phyloP scores from a whole-genome alignment of 139 green algal species.

The Chlamydomonas schloesseri region DNA sequence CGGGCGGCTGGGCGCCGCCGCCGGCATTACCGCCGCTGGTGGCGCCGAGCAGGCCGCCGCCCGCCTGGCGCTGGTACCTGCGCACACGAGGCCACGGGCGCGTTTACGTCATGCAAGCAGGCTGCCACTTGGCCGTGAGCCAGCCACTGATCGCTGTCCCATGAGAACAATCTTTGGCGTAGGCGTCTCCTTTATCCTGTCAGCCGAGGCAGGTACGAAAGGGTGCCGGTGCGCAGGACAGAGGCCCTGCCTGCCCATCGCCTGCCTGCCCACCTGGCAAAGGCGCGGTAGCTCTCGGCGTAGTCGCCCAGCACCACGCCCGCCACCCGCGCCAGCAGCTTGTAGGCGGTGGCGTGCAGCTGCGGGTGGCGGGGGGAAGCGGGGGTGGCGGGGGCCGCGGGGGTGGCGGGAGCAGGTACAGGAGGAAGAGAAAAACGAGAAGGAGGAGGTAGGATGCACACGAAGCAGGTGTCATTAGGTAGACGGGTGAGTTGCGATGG shows the following conservation, averaged over 20 bases:
- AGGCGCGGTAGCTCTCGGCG: background rate
- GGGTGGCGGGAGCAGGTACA: background rate
- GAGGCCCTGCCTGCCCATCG: too few species aligned
- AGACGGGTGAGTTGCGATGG: too few species aligned
- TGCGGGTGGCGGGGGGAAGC: background rate
- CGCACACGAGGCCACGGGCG: too few species aligned
- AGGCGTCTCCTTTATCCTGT: too few species aligned
- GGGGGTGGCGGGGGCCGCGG: background rate
- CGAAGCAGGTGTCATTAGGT: background rate
- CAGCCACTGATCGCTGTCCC: too few species aligned
- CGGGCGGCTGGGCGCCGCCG: background rate
- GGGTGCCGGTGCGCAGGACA: too few species aligned
- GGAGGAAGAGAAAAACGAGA: background rate
- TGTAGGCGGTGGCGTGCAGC: constrained; percentile 57
- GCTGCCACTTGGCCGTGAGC: too few species aligned
- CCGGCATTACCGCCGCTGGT: background rate
- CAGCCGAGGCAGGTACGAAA: too few species aligned
- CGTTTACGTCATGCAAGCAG: too few species aligned
- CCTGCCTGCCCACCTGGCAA: background rate
- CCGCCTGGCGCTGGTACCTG: background rate
- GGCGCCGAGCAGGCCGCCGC: background rate
- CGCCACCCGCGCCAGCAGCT: constrained; percentile 49
- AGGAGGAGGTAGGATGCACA: too few species aligned
- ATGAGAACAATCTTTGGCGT: too few species aligned
- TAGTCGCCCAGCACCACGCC: constrained; percentile 43